phyloP scores from a whole-genome alignment of 164 flowering plant genomes.

The Stephania japonica region DNA sequence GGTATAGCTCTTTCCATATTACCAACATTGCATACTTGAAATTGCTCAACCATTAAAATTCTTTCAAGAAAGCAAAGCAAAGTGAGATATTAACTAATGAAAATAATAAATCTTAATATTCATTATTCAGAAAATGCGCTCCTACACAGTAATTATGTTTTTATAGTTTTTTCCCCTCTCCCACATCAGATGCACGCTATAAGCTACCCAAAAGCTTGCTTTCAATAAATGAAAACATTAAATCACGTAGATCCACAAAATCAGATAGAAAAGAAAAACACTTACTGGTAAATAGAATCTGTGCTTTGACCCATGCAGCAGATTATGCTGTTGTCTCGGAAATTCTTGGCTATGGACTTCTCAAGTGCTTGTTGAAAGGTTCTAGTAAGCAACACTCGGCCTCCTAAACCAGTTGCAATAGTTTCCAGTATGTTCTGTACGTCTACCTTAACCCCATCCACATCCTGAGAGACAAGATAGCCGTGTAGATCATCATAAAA shows the following conservation, averaged over 20 bases:
- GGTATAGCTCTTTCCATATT: background rate
- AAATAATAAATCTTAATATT: too few relatives aligned
- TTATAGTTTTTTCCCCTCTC: too few relatives aligned
- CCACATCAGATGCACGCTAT: background rate
- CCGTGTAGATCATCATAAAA: slow-evolving; percentile 58
- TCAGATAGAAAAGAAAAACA: background rate
- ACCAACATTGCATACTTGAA: too few relatives aligned
- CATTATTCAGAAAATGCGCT: background rate
- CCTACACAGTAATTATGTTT: background rate
- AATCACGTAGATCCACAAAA: background rate
- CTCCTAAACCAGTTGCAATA: slow-evolving; percentile 38
- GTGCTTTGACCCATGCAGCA: slow-evolving; percentile 67
- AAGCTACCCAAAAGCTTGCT: background rate
- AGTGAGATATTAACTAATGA: background rate
- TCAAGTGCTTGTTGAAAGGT: slow-evolving; percentile 54
- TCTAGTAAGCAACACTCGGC: slow-evolving; percentile 48
- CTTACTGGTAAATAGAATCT: slow-evolving; percentile 51
- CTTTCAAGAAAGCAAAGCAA: background rate
- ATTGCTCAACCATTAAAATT: too few relatives aligned
- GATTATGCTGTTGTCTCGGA: slow-evolving; percentile 55
- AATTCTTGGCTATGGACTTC: slow-evolving; percentile 45
- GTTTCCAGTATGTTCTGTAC: slow-evolving; percentile 60
- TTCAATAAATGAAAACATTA: background rate
- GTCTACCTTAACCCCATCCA: slow-evolving; percentile 72
- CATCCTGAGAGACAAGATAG: slow-evolving; percentile 45